A percentile compares a stretch with the other conserved stretches of the same genome.
phyloP scores from a whole-genome alignment of 2,329 filamentous ascomycete genomes.

The Aureobasidium melanogenum region DNA sequence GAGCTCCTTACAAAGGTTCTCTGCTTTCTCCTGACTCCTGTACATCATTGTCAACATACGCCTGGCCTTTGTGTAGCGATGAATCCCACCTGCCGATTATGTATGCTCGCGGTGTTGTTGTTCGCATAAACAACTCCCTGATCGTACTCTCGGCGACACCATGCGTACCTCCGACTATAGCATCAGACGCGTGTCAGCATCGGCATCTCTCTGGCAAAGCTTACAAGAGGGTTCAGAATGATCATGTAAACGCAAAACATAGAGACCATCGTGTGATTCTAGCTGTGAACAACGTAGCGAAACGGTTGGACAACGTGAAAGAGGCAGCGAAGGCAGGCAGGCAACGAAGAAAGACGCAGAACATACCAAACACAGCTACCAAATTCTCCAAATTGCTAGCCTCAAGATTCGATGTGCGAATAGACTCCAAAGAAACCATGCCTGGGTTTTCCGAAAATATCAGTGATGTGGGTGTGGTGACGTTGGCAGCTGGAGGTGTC shows the following conservation, averaged over 20 bases:
- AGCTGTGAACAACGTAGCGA: too few relatives aligned
- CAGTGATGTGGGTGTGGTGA: slow-evolving; percentile 12
- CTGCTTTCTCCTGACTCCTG: slow-evolving; percentile 31
- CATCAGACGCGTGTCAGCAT: background rate
- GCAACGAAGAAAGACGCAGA: too few relatives aligned
- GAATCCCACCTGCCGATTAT: slow-evolving; percentile 32
- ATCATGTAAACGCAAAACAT: background rate
- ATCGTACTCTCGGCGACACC: slow-evolving; percentile 37
- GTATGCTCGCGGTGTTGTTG: slow-evolving; percentile 32
- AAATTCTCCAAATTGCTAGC: slow-evolving; percentile 22
- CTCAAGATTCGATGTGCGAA: slow-evolving; percentile 25
- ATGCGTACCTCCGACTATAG: slow-evolving; percentile 32
- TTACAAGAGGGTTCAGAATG: background rate
- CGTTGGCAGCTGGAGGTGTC: background rate
- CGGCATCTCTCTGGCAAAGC: background rate
- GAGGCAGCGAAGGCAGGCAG: background rate
- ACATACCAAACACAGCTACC: slow-evolving; percentile 26
- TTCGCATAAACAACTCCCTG: slow-evolving; percentile 33
- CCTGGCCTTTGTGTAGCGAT: too few relatives aligned
- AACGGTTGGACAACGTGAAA: too few relatives aligned
- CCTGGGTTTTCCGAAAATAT: slow-evolving; percentile 15
- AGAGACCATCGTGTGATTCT: background rate
- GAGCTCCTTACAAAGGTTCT: slow-evolving; percentile 29
- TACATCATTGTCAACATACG: background rate
- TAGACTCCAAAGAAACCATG: slow-evolving; percentile 19